phyloP scores from a whole-genome alignment of 257 asterid genomes.

The Primulina eburnea region DNA sequence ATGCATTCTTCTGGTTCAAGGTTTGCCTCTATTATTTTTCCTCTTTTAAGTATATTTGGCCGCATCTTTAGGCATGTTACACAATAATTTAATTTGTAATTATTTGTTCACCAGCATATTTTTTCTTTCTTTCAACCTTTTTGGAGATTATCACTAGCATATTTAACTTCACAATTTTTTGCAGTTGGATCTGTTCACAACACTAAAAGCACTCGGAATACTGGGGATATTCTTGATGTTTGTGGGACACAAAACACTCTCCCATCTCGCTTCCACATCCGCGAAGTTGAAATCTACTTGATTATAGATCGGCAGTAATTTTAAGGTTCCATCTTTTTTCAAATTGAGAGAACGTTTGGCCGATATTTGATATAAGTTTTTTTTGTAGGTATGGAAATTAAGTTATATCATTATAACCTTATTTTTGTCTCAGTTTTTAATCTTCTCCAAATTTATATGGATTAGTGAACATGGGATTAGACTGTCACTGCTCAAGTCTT shows the following conservation, averaged over 20 bases:
- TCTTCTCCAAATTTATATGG: constrained; percentile 29
- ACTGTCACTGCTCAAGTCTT: constrained; percentile 1
- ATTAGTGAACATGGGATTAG: not conserved
- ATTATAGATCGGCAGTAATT: not conserved
- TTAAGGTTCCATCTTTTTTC: not conserved
- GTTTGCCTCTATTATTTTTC: constrained; percentile 37
- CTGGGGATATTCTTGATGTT: constrained; percentile 80
- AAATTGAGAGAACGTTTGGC: not conserved
- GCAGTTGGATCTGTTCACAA: constrained; percentile 92
- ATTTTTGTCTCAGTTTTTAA: constrained; percentile 22
- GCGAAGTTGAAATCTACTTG: constrained; percentile 83
- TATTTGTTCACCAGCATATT: not conserved
- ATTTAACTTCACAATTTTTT: constrained; percentile 15
- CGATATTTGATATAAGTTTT: constrained; percentile 26
- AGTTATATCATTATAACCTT: constrained; percentile 13
- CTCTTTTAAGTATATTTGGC: not conserved
- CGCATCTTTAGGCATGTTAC: not conserved
- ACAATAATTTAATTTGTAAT: not conserved
- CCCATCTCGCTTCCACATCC: constrained; percentile 79
- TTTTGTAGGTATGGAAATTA: constrained; percentile 25
- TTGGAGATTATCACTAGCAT: too few relatives aligned
- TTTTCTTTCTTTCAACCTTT: not conserved
- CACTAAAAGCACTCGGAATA: constrained; percentile 82
- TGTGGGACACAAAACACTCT: constrained; percentile 85
- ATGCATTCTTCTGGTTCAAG: constrained; percentile 85